Evolutionary conservation across 768 basidiomycete species (phyloP), one percentile per base, ranked within the genome.

Genomic region (Amanita fuliginea): DNA sequence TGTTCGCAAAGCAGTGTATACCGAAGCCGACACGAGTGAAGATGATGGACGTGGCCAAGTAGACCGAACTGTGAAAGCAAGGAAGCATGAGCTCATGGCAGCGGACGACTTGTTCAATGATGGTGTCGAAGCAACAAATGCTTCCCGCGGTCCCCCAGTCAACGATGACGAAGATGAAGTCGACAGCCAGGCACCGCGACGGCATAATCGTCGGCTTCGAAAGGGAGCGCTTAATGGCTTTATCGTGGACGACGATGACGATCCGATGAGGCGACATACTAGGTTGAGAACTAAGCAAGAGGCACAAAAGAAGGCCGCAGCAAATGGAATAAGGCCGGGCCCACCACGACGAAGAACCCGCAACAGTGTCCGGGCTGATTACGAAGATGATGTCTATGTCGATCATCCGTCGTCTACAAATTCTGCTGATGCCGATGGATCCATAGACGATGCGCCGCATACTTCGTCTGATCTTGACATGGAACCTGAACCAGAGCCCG

Each of bases 401-500:
- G 66, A 59, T 28, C 57, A 57, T 73, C 44, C 73, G 3, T 71
- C 77, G 11, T 73, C 77, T 0, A 67, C 63, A 18, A 72, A 66
- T 3, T 73, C 79, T 28, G 70, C 70, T 13, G 76, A 78, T 42
- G 78, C 73, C 0, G 78, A 81, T 47, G 81, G 74, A 1, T 79
- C 78, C 7, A 57, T 75, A n/a, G 82, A 77, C 42, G 77, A 80
- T 22, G 74, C 68, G 4, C 70, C 66, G 9, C 75, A 62, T 11
- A 70, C 68, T 0, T 73, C 71, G 47, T 71, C 67, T 1, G 75
- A 76, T 47, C 45, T 64, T 13, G 73, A 73, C 41, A 63, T 66
- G 10, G 67, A 70, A 21, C 68, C 67, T 0, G 75, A 72, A 4
- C 68, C 66, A 0, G 66, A 71, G 14, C 72, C 67, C 0, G 74